phyloP scores from a whole-genome alignment of 148 eudicot genomes.

The Rhododendron mucronatum region DNA sequence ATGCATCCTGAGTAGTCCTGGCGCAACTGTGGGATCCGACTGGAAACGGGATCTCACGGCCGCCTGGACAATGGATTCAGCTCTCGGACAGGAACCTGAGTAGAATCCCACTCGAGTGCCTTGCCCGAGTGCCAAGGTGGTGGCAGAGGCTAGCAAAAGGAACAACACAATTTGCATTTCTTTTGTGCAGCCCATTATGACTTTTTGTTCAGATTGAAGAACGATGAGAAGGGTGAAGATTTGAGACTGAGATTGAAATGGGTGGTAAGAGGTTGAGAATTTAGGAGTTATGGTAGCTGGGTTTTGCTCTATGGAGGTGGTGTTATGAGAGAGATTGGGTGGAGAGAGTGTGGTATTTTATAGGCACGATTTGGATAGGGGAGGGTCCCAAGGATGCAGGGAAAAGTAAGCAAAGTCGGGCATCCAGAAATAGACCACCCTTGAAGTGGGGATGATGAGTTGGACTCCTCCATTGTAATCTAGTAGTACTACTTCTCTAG shows the following conservation, averaged over 20 bases:
- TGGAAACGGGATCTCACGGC: slow-evolving; percentile 20
- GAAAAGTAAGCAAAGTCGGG: neutral
- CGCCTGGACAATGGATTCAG: slow-evolving; percentile 25
- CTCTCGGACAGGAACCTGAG: slow-evolving; percentile 25
- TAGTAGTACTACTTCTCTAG: neutral
- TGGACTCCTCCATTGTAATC: neutral
- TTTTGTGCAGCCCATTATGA: neutral
- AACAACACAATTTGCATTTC: slow-evolving; percentile 5
- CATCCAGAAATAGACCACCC: neutral
- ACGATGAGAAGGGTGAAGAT: neutral
- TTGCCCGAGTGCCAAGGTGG: slow-evolving; percentile 25
- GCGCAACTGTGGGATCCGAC: slow-evolving; percentile 21
- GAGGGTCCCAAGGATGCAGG: neutral
- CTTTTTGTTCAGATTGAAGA: neutral
- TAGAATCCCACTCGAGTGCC: slow-evolving; percentile 42
- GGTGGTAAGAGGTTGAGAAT: neutral
- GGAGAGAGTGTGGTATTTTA: neutral
- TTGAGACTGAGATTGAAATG: neutral
- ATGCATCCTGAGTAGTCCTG: slow-evolving; percentile 37
- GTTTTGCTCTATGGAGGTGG: neutral
- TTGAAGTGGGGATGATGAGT: neutral
- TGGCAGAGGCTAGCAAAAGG: slow-evolving; percentile 5
- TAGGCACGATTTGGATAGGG: neutral
- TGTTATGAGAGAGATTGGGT: neutral
- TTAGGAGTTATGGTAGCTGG: neutral